A percentile compares a stretch with the other conserved stretches of the same genome.
These are phyloP conservation scores for Hemileia vastatrix DNA, from an alignment of 1,284 basidiomycete genomes.

Conservation along the genomic window DNA sequence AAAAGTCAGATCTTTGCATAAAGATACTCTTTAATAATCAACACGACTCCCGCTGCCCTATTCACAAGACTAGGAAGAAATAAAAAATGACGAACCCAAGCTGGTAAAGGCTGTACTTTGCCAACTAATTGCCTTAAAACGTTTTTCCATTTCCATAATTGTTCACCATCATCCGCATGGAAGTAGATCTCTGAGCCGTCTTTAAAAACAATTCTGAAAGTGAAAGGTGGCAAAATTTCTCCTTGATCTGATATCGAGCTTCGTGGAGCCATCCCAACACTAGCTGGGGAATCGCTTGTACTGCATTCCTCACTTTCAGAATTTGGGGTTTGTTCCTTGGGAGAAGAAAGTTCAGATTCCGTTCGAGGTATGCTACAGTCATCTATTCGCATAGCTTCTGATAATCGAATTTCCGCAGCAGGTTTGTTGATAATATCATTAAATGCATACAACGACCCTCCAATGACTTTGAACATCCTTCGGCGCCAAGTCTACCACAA, in stretches of 20 bases:
- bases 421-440: constrained; percentile 23
- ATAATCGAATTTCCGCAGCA: constrained; percentile 18
- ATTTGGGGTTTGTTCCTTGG: too few species aligned
- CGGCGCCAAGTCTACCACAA: constrained; percentile 15
- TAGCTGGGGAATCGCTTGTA: neutral
- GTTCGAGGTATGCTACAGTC: too few species aligned
- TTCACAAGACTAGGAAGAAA: neutral
- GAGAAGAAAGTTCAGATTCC: neutral
- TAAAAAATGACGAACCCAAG: constrained; percentile 15
- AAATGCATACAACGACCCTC: constrained; percentile 19
- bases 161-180: constrained; percentile 17
- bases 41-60: neutral
- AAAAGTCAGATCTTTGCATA: neutral
- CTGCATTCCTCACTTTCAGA: too few species aligned
- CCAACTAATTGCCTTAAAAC: constrained; percentile 15
- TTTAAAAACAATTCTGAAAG: constrained; percentile 16
- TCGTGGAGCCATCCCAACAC: neutral
- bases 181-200: constrained; percentile 21
- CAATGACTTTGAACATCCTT: constrained; percentile 20
- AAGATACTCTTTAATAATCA: neutral
- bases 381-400: constrained; percentile 11
- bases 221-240: constrained; percentile 19
- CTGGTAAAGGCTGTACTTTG: constrained; percentile 19
- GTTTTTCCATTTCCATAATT: constrained; percentile 19
- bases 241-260: constrained; percentile 17